phyloP scores from a whole-genome alignment of 352 stramenopile genomes.

The Plasmopara viticola region DNA sequence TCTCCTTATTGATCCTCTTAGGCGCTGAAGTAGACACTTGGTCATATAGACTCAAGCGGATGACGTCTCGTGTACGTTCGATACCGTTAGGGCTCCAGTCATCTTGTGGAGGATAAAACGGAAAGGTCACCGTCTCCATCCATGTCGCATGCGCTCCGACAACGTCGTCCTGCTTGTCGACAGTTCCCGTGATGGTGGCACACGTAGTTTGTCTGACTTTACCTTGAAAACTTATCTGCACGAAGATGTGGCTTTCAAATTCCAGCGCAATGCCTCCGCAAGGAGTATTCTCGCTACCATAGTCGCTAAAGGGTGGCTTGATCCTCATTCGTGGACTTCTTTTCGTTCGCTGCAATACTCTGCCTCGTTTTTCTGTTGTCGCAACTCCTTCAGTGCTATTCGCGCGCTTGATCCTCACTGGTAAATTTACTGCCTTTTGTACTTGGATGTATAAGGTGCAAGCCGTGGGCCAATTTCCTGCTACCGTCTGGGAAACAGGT shows the following conservation, averaged over 20 bases:
- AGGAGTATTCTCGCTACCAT: constrained; percentile 10
- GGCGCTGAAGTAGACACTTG: constrained; percentile 47
- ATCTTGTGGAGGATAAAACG: constrained; percentile 76
- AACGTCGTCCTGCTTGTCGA: constrained; percentile 3
- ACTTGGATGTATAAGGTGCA: constrained; percentile 83
- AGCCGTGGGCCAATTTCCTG: constrained; percentile 45
- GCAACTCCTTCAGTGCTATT: constrained; percentile 6
- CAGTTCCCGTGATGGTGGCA: constrained; percentile 14
- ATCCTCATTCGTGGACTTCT: constrained; percentile 16
- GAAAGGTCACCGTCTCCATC: constrained; percentile 89
- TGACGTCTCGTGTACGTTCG: constrained; percentile 57
- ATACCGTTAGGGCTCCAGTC: constrained; percentile 79
- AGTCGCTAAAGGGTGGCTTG: not conserved
- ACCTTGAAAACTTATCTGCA: constrained; percentile 82
- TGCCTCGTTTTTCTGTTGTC: constrained; percentile 7
- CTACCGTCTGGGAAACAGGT: constrained; percentile 6
- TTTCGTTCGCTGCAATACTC: constrained; percentile 17
- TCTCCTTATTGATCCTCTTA: constrained; percentile 17
- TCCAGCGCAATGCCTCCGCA: constrained; percentile 6
- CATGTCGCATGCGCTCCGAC: constrained; percentile 62
- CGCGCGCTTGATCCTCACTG: constrained; percentile 36
- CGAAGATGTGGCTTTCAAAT: constrained; percentile 58
- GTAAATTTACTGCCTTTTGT: constrained; percentile 69
- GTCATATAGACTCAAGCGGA: constrained; percentile 88
- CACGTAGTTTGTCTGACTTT: constrained; percentile 61